Percentiles rank a stretch among this genome's conserved stretches.
Evolutionary conservation across 192 early-diverging fungal species (phyloP).

Genomic region (Phlyctochytrium arcticum): DNA sequence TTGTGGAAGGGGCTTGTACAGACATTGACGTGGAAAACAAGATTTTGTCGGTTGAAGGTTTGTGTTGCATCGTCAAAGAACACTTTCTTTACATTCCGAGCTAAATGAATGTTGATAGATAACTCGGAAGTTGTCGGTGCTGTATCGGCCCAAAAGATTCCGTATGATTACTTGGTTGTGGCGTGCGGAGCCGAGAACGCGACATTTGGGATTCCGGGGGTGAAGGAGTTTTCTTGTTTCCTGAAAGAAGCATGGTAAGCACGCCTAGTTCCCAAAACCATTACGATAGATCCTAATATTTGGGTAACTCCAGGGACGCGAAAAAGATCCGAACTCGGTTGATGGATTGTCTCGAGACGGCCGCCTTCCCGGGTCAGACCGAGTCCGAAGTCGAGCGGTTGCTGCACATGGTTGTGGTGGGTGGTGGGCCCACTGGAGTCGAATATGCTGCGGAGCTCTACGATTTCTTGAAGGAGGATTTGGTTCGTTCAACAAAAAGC

Average conservation of each 20-base stretch:
- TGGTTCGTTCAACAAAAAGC: slow-evolving; percentile 21
- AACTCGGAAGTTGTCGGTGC: slow-evolving; percentile 66
- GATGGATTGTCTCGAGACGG: slow-evolving; percentile 68
- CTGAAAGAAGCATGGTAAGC: slow-evolving; percentile 59
- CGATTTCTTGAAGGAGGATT: slow-evolving; percentile 75
- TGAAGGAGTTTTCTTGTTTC: slow-evolving; percentile 71
- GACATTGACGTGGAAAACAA: slow-evolving; percentile 81
- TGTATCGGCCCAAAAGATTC: slow-evolving; percentile 50
- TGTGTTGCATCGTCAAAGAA: no score
- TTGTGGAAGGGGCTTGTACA: slow-evolving; percentile 87
- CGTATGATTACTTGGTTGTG: slow-evolving; percentile 75
- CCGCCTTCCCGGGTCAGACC: slow-evolving; percentile 68
- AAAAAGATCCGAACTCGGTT: slow-evolving; percentile 70
- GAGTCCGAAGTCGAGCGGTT: slow-evolving; percentile 68
- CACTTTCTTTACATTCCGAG: not conserved
- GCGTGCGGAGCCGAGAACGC: slow-evolving; percentile 75
- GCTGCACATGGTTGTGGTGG: slow-evolving; percentile 73
- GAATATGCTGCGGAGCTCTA: slow-evolving; percentile 81
- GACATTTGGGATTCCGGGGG: slow-evolving; percentile 77
- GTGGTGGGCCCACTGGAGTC: slow-evolving; percentile 45
- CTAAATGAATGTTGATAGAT: slow-evolving; percentile 41
- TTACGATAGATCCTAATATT: not conserved
- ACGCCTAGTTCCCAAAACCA: not conserved
- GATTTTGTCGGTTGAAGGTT: slow-evolving; percentile 72
- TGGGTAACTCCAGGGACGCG: slow-evolving; percentile 58